Base-by-base conservation (phyloP, 805 yeast genomes). In the Yarrowia sp. region DNA sequence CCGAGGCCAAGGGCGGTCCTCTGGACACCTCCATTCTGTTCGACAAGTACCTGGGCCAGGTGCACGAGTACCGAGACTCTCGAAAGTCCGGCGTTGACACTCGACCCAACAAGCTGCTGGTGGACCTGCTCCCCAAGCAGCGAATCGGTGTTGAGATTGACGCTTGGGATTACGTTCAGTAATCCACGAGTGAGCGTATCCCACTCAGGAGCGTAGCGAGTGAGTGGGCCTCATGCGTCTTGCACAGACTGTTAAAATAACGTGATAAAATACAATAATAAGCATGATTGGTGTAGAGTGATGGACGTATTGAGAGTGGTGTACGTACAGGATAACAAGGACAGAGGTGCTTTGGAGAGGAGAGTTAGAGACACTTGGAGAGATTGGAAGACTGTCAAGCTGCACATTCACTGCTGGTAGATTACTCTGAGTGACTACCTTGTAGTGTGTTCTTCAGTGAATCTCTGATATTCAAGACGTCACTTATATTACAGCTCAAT, bases 1-100 rank as follows among this genome's bases (percentile, higher is more conserved):
- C 99, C 60, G 99, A 95, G 80, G 98, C 99, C 68, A 94, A 92
- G 81, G 98, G 99, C 74, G 99, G 99, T 73, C 99, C 99, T 69
- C 84, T 90, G 74, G 99, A 95, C 79, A 90, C 97, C 14, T 85
- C 92, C 2, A 91, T 87, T 80, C 82, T 95, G 78, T 95, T 95
- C 74, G 98, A 95, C 82, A 91, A 87, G 79, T 95, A 91, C 80
- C 87, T 95, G 74, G 85, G 82, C 44, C 83, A 88, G 74, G 88
- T 95, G 71, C 83, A 81, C 56, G 80, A 79, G 56, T 92, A 85
- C 83, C 84, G 82, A 75, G 77, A 76, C 65, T 75, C 78, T 66
- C 79, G 79, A 73, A 75, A 74, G 50, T 79, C 83, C 68, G 76
- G 82, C 67, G 71, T 75, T 1, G 74, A 73, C 49, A 80, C 80